A percentile compares a stretch with the other conserved stretches of the same genome.
Conservation (phyloP, 2,329 filamentous ascomycete genomes). For the Talaromyces sp. region DNA sequence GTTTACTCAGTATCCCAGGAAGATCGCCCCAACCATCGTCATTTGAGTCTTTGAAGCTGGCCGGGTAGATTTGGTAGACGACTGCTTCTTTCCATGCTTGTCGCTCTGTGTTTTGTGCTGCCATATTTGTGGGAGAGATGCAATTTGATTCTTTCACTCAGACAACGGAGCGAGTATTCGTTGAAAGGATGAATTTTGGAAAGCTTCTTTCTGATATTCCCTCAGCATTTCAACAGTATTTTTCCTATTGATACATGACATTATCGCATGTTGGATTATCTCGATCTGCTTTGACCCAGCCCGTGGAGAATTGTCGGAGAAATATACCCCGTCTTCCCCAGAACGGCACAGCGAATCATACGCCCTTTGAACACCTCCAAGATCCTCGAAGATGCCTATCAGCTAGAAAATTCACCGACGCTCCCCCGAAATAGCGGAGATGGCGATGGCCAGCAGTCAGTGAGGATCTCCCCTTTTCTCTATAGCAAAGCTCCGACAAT, state of each 20-base stretch:
- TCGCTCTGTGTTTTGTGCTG: conserved; percentile 2
- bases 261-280: background rate
- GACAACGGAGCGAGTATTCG: background rate
- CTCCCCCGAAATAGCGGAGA: background rate
- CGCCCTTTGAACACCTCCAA: background rate
- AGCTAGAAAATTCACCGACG: background rate
- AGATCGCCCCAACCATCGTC: background rate
- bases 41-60: background rate
- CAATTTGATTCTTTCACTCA: background rate
- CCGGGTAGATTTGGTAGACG: background rate
- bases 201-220: background rate
- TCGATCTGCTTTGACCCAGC: background rate
- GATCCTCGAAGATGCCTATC: background rate
- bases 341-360: background rate
- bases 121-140: background rate
- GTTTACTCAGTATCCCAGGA: background rate
- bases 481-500: background rate
- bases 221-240: no score
- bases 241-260: background rate
- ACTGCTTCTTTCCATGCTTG: conserved; percentile 12
- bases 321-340: background rate
- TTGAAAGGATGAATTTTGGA: background rate
- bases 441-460: no score
- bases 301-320: background rate
- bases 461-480: background rate